Conservation (phyloP, 768 basidiomycete genomes). For the Boletus edulis region DNA sequence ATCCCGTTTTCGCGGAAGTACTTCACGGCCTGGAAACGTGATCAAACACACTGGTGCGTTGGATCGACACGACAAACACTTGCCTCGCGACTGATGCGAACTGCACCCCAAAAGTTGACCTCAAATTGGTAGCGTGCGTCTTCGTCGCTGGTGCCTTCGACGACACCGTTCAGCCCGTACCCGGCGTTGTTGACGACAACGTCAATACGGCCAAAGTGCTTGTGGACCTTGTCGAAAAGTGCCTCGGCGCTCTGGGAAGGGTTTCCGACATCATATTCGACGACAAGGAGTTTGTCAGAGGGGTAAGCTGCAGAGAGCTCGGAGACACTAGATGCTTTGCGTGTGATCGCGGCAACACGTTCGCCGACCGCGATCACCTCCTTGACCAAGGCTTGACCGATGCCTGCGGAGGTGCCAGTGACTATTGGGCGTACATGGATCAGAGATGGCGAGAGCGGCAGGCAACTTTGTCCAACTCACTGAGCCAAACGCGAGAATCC, state of each 20-base stretch:
- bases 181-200: conserved; percentile 36
- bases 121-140: conserved; percentile 29
- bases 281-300: conserved; percentile 24
- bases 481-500: conserved; percentile 23
- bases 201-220: conserved; percentile 31
- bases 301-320: conserved; percentile 15
- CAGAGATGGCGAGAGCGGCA: not conserved
- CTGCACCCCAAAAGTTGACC: conserved; percentile 34
- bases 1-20: conserved; percentile 32
- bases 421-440: conserved; percentile 23
- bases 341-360: conserved; percentile 27
- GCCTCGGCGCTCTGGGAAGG: conserved; percentile 10
- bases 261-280: conserved; percentile 32
- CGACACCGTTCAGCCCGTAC: conserved; percentile 20
- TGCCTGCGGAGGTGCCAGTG: conserved; percentile 40
- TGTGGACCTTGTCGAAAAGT: conserved; percentile 21
- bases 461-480: conserved; percentile 1
- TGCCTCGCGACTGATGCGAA: conserved; percentile 24
- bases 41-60: not conserved
- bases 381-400: conserved; percentile 34
- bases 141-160: conserved; percentile 26
- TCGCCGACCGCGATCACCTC: conserved; percentile 27
- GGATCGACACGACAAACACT: not conserved
- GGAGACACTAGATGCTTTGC: conserved; percentile 21
- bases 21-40: conserved; percentile 16